Conservation (phyloP, 495 filamentous ascomycete species). For the Parmelia sp. region DNA sequence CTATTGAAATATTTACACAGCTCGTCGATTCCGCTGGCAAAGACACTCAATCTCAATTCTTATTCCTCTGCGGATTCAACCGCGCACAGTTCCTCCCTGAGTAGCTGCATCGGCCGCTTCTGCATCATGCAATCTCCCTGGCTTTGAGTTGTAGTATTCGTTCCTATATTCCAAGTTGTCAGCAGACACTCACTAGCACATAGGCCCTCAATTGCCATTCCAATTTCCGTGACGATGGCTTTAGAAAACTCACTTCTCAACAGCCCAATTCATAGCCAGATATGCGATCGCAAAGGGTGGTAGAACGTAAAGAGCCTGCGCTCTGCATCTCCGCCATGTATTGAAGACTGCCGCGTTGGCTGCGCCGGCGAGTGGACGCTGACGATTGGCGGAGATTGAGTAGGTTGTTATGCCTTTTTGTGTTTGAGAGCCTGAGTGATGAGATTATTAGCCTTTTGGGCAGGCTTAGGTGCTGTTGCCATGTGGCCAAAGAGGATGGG, state of each 20-base stretch:
- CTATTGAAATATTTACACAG: slow-evolving; percentile 5
- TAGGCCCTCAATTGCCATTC: background rate
- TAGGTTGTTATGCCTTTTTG: slow-evolving; percentile 61
- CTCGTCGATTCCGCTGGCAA: background rate
- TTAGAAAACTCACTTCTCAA: slow-evolving; percentile 58
- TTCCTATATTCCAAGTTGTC: slow-evolving; percentile 50
- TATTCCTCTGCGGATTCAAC: background rate
- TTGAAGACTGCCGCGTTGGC: slow-evolving; percentile 60
- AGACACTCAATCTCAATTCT: background rate
- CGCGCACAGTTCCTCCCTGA: slow-evolving; percentile 25
- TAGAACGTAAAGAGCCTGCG: slow-evolving; percentile 74
- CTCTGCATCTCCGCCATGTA: slow-evolving; percentile 49
- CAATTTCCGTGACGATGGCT: background rate
- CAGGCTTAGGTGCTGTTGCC: background rate
- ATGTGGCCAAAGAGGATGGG: slow-evolving; percentile 6
- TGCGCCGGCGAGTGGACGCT: slow-evolving; percentile 58
- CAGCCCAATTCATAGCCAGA: slow-evolving; percentile 76
- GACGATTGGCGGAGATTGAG: slow-evolving; percentile 56
- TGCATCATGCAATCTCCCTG: slow-evolving; percentile 58
- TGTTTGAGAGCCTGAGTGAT: slow-evolving; percentile 39
- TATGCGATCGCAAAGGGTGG: slow-evolving; percentile 73
- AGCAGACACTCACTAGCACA: slow-evolving; percentile 10
- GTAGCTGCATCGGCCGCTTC: slow-evolving; percentile 40
- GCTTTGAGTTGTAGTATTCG: slow-evolving; percentile 88
- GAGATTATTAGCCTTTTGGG: background rate